Evolutionary conservation across 225 moss, liverwort and hornwort species (phyloP).

Genomic region (Climacium dendroides): DNA sequence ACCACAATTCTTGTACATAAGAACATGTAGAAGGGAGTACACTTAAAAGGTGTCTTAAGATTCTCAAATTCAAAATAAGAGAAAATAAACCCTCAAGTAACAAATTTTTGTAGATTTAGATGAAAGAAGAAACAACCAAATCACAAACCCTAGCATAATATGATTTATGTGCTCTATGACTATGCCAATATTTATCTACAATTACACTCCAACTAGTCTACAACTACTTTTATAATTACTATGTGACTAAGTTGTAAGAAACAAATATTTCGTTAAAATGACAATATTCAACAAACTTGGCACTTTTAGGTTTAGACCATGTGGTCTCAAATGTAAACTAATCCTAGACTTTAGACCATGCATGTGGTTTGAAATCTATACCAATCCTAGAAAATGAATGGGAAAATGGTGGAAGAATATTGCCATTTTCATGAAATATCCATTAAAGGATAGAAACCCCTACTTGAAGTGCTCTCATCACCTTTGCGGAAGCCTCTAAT

Average conservation of each 20-base stretch:
- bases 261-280: too few relatives aligned
- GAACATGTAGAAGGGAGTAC: not conserved
- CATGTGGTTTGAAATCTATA: too few relatives aligned
- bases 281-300: too few relatives aligned
- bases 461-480: not conserved
- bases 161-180: not conserved
- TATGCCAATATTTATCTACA: not conserved
- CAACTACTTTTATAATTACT: accelerated
- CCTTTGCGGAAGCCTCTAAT: too few relatives aligned
- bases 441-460: not conserved
- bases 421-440: too few relatives aligned
- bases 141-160: not conserved
- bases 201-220: not conserved
- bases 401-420: too few relatives aligned
- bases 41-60: not conserved
- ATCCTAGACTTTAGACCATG: too few relatives aligned
- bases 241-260: not conserved
- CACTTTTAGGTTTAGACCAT: too few relatives aligned
- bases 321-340: too few relatives aligned
- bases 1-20: not conserved
- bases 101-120: not conserved
- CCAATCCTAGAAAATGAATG: too few relatives aligned
- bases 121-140: not conserved
- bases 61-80: not conserved
- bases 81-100: accelerated